A percentile compares a stretch with the other conserved stretches of the same genome.
These are phyloP conservation scores for Blepharisma japonicum DNA, from an alignment of 73 alveolate genomes.

Conservation along the genomic window DNA sequence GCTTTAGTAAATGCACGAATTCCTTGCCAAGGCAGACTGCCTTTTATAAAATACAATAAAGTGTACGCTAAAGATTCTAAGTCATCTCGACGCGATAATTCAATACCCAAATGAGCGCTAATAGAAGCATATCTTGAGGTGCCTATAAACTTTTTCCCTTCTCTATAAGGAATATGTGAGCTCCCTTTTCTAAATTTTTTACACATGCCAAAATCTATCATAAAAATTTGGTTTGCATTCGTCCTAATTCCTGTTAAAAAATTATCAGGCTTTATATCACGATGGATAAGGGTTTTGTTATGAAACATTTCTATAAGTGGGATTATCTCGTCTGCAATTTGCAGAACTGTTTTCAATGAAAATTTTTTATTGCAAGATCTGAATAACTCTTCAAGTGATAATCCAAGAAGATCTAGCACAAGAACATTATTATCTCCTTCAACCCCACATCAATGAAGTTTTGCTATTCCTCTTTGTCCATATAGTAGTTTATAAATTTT, in stretches of 20 bases:
- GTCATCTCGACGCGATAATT: constrained; percentile 85
- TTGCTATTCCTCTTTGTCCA: constrained; percentile 81
- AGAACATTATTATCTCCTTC: constrained; percentile 78
- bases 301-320: constrained; percentile 77
- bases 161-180: constrained; percentile 59
- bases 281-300: constrained; percentile 67
- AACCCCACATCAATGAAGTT: constrained; percentile 61
- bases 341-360: constrained; percentile 76
- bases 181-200: constrained; percentile 48
- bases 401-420: constrained; percentile 87
- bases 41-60: constrained; percentile 71
- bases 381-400: constrained; percentile 78
- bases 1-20: constrained; percentile 60
- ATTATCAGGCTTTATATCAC: constrained; percentile 81
- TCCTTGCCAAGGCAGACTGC: constrained; percentile 89
- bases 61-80: constrained; percentile 78
- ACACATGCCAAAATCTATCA: constrained; percentile 90
- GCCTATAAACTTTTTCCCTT: constrained; percentile 72
- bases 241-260: constrained; percentile 56
- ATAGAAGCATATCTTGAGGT: constrained; percentile 79
- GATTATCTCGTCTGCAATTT: constrained; percentile 79
- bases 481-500: constrained; percentile 71
- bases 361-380: constrained; percentile 64
- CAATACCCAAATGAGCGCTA: constrained; percentile 72
- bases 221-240: constrained; percentile 65